phyloP scores from a whole-genome alignment of 2,329 filamentous ascomycete genomes.

The Didymosphaeria variabile region DNA sequence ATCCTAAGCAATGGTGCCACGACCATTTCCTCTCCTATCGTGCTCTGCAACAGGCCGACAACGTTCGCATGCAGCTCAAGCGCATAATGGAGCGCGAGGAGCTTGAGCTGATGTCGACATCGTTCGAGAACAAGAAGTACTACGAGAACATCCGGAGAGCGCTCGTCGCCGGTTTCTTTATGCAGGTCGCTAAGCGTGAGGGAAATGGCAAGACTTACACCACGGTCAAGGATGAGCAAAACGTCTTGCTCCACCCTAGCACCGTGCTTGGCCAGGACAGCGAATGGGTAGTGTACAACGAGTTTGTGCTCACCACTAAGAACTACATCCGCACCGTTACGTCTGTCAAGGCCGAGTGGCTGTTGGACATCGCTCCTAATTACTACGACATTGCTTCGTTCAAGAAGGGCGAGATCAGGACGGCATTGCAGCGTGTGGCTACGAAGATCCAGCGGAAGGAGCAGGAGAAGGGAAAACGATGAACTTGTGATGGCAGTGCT shows the following conservation, averaged over 20 bases:
- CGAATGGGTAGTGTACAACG: conserved; percentile 98
- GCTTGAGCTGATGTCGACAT: conserved; percentile 85
- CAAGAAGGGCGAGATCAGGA: conserved; percentile 84
- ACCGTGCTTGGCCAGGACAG: conserved; percentile 88
- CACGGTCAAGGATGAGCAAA: conserved; percentile 96
- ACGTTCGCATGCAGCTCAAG: conserved; percentile 88
- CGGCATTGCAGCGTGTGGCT: conserved; percentile 63
- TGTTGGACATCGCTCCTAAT: conserved; percentile 89
- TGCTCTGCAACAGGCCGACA: conserved; percentile 90
- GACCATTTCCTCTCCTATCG: conserved; percentile 94
- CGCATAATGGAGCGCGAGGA: conserved; percentile 96
- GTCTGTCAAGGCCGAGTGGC: conserved; percentile 90
- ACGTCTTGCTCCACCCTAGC: conserved; percentile 90
- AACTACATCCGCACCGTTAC: conserved; percentile 97
- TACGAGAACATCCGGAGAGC: conserved; percentile 97
- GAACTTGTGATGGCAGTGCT: not conserved
- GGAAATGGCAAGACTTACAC: conserved; percentile 87
- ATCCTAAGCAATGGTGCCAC: conserved; percentile 92
- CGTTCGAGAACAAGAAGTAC: conserved; percentile 95
- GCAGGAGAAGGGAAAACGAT: conserved; percentile 35
- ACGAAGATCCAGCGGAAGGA: conserved; percentile 66
- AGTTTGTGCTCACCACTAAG: conserved; percentile 97
- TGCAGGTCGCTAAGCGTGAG: conserved; percentile 98
- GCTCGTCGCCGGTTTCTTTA: conserved; percentile 95
- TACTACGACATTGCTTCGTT: conserved; percentile 91